Evolutionary conservation across 2,329 filamentous ascomycete species (phyloP), one percentile per base, ranked within the genome.

Genomic region (Geosmithia morbida): DNA sequence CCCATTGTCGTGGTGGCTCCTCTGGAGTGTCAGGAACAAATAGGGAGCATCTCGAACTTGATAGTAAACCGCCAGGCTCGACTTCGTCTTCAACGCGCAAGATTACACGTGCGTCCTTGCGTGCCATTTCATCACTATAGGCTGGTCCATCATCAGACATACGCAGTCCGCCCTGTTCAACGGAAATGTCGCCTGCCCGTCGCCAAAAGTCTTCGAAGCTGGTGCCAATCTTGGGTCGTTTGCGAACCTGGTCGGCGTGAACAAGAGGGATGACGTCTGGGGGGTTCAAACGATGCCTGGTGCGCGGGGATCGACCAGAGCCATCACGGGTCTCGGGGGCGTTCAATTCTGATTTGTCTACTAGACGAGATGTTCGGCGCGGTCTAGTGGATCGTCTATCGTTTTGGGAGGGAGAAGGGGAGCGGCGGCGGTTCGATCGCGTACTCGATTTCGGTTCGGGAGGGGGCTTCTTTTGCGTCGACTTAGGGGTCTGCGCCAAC

Each of bases 1-100:
- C 81, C 70, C 87, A 97, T 57, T 92, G 87, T 46, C 76, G 74
- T 0, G 79, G 76, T 0, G 85, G 85, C 55, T 94, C 85, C 48
- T 86, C 81, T 50, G 68, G 69, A 13, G 79, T 70, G 52, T 92
- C 85, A 0, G 85, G 85, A 17, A 81, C 72, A 55, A 85, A 92
- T 20, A 83, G 66, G 2, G 81, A 82, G 59, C 85, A 90, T 50
- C 74, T 72, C 50, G 80, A 78, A 47, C 73, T 67, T 46, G 83
- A 87, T 26, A 96, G 70, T 3, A 88, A 61, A 2, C 87, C 87
- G 16, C 88, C 89, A 5, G 81, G 77, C 56, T 85, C 72, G 3
- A 79, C 79, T 52, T 87, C 89, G 44, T 79, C 67, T 53, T 88
- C 78, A 26, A 95, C 79, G 30, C 78, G 77, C 48, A 79, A 54